Evolutionary conservation across 2,329 filamentous ascomycete genomes (phyloP), one percentile per base, ranked within the genome.

Genomic region (Periconia macrospinosa): DNA sequence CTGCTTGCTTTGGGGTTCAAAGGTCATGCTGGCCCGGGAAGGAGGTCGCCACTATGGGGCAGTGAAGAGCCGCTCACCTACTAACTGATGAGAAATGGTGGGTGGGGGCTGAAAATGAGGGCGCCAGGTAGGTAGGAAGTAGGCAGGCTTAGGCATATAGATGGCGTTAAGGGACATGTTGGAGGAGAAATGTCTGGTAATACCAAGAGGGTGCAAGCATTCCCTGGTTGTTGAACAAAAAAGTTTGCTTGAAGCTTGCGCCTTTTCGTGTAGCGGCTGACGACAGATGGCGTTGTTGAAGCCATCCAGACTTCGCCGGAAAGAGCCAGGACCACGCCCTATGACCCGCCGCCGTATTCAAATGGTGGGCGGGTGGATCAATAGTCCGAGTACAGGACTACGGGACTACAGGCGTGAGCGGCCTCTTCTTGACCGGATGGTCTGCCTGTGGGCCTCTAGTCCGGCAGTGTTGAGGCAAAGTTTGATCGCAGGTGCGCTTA

Each of bases 21-120:
- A 33, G 45, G 47, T 41, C 40, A 56, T 45, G 43, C 50, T n/a
- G 52, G 54, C 54, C 50, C 47, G 52, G n/a, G 17, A 30, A 13
- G 18, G 41, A n/a, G 14, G 20, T 53, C 30, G 54, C 54, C 54
- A 56, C 54, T 6, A 15, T 42, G 18, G 50, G 54, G 54, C 54
- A 53, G 43, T 48, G 54, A 53, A 43, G 37, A 52, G 30, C 30
- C 46, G 47, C 23, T n/a, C 33, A 13, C 11, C 33, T 27, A 27
- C 8, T 27, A 40, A 30, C 50, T 50, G 42, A 46, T 23, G 46
- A 49, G 14, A 30, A 18, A 7, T 30, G 41, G 46, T 10, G 18
- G 7, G 30, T 46, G 49, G 49, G 47, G 49, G 49, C 49, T 30
- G 49, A 52, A 47, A 53, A 41, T 18, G 37, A 47, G 35, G 49